Evolutionary conservation across 805 yeast species (phyloP).

Genomic region (Nakazawaea sp.): DNA sequence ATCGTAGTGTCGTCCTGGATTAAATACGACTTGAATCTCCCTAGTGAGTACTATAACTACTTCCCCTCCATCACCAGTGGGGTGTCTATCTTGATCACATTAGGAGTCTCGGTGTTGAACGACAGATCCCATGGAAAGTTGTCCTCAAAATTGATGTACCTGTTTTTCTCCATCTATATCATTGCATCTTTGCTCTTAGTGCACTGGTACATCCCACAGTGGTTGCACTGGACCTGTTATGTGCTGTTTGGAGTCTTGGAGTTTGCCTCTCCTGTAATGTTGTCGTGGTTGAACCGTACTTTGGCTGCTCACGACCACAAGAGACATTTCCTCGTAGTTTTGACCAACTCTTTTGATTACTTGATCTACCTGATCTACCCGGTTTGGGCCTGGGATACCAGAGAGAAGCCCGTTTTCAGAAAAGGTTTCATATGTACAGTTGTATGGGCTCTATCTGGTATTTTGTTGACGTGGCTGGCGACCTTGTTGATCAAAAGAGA

Average conservation of each 20-base stretch:
- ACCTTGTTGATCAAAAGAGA: not conserved
- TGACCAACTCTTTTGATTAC: slow-evolving; percentile 32
- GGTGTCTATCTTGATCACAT: slow-evolving; percentile 17
- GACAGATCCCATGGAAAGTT: slow-evolving; percentile 12
- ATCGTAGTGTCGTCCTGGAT: slow-evolving; percentile 43
- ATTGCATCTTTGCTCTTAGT: slow-evolving; percentile 13
- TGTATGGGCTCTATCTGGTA: slow-evolving; percentile 15
- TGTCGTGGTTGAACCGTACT: slow-evolving; percentile 18
- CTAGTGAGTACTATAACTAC: slow-evolving; percentile 15
- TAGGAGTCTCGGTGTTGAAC: slow-evolving; percentile 16
- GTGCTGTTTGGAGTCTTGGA: slow-evolving; percentile 13
- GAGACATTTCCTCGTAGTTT: slow-evolving; percentile 26
- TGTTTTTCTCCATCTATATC: slow-evolving; percentile 12
- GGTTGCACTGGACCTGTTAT: slow-evolving; percentile 18
- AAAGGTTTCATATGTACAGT: slow-evolving; percentile 31
- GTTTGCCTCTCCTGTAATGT: slow-evolving; percentile 16
- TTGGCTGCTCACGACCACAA: slow-evolving; percentile 12
- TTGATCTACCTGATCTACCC: slow-evolving; percentile 33
- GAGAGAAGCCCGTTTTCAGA: slow-evolving; percentile 24
- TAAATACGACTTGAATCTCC: slow-evolving; percentile 16
- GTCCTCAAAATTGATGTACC: slow-evolving; percentile 16
- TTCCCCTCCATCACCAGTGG: slow-evolving; percentile 16
- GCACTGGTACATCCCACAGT: slow-evolving; percentile 16
- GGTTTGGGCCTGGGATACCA: slow-evolving; percentile 32
- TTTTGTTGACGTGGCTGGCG: slow-evolving; percentile 1